Conservation (phyloP, 2,329 filamentous ascomycete genomes). For the Xylariaceae sp. region DNA sequence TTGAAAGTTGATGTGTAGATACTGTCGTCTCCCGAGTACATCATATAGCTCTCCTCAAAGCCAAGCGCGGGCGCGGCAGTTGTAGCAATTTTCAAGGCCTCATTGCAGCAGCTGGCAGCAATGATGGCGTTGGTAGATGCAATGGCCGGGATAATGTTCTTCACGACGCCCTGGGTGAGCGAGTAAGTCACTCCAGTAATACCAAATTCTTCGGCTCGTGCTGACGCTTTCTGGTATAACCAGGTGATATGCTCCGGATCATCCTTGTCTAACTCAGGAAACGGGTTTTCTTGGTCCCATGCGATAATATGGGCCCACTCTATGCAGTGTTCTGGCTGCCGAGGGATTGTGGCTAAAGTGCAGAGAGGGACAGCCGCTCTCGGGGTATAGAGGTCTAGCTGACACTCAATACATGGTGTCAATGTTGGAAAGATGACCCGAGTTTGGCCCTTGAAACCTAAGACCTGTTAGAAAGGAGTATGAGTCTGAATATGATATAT, state of each 20-base stretch:
- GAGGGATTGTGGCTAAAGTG: conserved; percentile 93
- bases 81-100: conserved; percentile 93
- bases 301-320: conserved; percentile 99
- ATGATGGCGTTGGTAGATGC: conserved; percentile 98
- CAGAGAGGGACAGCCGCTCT: conserved; percentile 95
- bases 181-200: conserved; percentile 94
- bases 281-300: conserved; percentile 87
- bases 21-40: conserved; percentile 95
- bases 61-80: conserved; percentile 81
- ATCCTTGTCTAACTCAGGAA: conserved; percentile 88
- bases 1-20: conserved; percentile 98
- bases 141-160: conserved; percentile 99
- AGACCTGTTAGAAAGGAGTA: conserved; percentile 23
- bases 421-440: conserved; percentile 91
- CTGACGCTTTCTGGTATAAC: conserved; percentile 85
- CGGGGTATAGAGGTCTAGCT: conserved; percentile 98
- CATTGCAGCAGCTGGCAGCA: conserved; percentile 93
- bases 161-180: conserved; percentile 95
- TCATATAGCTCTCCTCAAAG: conserved; percentile 91
- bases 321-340: conserved; percentile 96
- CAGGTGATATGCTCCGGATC: conserved; percentile 97
- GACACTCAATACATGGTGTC: conserved; percentile 96
- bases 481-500: conserved; percentile 1
- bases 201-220: conserved; percentile 84
- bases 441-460: conserved; percentile 94